These are phyloP conservation scores for Andrographis paniculata DNA, from an alignment of 305 asterid species.

Conservation along the genomic window DNA sequence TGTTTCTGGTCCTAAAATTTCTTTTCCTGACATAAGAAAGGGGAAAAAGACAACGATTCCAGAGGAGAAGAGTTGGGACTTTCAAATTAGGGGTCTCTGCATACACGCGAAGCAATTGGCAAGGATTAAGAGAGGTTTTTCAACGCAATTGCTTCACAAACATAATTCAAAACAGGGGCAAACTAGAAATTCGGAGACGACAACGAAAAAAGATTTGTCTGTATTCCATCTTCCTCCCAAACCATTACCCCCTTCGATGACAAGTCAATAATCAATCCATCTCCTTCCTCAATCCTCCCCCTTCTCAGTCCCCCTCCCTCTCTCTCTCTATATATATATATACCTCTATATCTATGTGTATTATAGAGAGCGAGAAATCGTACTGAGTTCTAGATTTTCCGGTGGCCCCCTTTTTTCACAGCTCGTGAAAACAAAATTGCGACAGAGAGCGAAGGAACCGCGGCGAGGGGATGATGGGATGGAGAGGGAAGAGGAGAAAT, in stretches of 20 bases:
- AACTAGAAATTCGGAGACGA: slow-evolving; percentile 21
- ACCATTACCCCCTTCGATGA: too few species aligned
- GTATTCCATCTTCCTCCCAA: too few species aligned
- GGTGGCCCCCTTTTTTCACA: not conserved
- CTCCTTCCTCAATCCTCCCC: too few species aligned
- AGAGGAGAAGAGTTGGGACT: slow-evolving; percentile 19
- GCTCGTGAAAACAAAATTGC: not conserved
- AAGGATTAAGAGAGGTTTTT: slow-evolving; percentile 20
- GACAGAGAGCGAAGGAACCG: not conserved
- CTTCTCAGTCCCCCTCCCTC: too few species aligned
- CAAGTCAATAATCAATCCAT: too few species aligned
- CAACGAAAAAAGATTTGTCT: slow-evolving; percentile 17
- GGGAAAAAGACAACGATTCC: slow-evolving; percentile 21
- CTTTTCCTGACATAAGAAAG: too few species aligned
- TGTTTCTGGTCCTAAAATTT: too few species aligned
- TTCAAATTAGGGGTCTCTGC: slow-evolving; percentile 28
- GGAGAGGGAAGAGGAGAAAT: not conserved
- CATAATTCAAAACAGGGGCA: slow-evolving; percentile 15
- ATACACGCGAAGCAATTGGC: too few species aligned
- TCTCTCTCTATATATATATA: too few species aligned
- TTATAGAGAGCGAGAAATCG: too few species aligned
- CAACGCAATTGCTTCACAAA: slow-evolving; percentile 6
- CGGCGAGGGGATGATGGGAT: not conserved
- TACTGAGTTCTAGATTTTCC: not conserved
- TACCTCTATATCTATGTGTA: too few species aligned